These are phyloP conservation scores for Eucalyptus erythrocorys DNA, from an alignment of 345 rosid species.

Conservation along the genomic window DNA sequence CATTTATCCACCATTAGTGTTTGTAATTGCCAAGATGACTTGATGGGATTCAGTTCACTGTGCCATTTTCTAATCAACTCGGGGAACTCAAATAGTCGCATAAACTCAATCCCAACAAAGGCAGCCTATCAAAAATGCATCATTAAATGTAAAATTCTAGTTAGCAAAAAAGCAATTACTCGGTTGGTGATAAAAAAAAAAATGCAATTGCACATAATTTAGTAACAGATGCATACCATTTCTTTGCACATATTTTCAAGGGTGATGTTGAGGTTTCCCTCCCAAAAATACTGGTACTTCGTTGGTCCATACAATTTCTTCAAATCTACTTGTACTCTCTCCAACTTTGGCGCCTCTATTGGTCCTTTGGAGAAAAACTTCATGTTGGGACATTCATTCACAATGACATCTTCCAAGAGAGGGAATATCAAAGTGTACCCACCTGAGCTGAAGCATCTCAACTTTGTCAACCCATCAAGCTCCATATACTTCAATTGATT, in stretches of 20 bases:
- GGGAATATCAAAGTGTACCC: neutral
- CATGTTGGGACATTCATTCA: neutral
- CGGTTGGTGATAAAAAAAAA: neutral
- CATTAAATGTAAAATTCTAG: neutral
- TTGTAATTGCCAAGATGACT: neutral
- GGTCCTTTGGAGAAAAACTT: neutral
- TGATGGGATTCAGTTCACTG: neutral
- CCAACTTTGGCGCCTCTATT: neutral
- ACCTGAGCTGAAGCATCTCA: neutral
- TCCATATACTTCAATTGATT: neutral
- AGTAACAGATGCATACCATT: neutral
- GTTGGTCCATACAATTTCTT: neutral
- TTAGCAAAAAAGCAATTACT: neutral
- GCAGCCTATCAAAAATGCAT: neutral
- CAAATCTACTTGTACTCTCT: neutral
- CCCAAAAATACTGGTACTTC: accelerated
- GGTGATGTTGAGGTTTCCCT: neutral
- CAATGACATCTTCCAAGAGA: neutral
- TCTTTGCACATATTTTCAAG: neutral
- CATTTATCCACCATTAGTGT: neutral
- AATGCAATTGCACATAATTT: neutral
- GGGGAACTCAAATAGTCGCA: neutral
- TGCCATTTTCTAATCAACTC: neutral
- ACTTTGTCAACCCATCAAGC: neutral
- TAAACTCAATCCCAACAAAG: accelerated